Evolutionary conservation across 352 stramenopile species (phyloP), one percentile per base, ranked within the genome.

Genomic region (Globisporangium uncinulatum): DNA sequence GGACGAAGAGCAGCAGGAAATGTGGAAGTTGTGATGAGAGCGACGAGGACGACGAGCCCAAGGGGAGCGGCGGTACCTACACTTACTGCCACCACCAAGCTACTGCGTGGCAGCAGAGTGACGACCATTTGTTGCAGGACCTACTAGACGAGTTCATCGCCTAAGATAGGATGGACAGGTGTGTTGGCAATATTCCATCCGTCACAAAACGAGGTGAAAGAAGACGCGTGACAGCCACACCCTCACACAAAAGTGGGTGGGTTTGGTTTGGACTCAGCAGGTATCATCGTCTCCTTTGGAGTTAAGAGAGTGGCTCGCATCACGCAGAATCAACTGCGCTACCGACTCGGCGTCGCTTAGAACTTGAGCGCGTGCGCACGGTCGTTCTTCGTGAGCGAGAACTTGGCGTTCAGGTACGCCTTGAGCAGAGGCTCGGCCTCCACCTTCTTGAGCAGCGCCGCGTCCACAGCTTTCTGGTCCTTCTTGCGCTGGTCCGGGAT

Each of bases 331-430:
- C 39, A 61, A 54, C 57, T 63, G 54, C 46, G 58, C 34, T 45
- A 24, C n/a, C 51, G 10, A 39, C 56, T 53, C 61, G 24, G 24
- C 24, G 24, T 29, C 24, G 62, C 71, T 87, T 99, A 99, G 78
- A 99, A 99, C 74, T 98, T 96, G 82, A 99, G 97, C 61, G 98
- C 93, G 86, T 99, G 98, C 45, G 93, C 96, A 61, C 92, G 94
- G 76, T 99, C 96, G 73, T 92, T 95, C 73, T 98, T 98, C 63
- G 79, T 97, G 53, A 99, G 79, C 64, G 91, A 95, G 83, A 99
- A 99, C 71, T 97, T 98, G 50, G 94, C 94, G 66, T 97, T 96
- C 65, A 99, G 75, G 92, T 99, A 99, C 53, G 86, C 91, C 80
- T 99, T 98, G 66, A 99, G 84, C 84, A 99, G 95, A 47, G 86